Evolutionary conservation across 208 protist genomes (phyloP), one percentile per base, ranked within the genome.

Genomic region (Crithidia bombi): DNA sequence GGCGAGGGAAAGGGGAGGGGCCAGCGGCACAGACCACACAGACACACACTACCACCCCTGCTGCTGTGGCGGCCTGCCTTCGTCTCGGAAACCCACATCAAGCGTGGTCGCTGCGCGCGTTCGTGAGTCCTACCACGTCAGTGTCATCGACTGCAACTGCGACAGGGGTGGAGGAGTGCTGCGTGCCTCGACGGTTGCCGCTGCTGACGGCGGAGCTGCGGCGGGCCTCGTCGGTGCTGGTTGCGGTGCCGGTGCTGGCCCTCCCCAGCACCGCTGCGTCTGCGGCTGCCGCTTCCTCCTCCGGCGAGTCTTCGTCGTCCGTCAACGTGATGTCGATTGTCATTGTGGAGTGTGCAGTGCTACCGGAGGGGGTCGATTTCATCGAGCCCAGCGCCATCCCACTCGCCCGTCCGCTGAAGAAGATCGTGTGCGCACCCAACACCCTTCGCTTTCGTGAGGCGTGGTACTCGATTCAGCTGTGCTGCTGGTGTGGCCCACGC

Each of bases 391-490:
- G 15, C 5, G 44, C 39, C 19, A 41, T 70, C 19, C 71, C 71
- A 21, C 44, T 76, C 1, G 62, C 71, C 4, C 39, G 56, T 2
- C 62, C 71, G 32, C 49, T 76, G 17, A 39, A 44, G 3, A 69
- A 65, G 47, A 51, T 70, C 41, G 25, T 78, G 25, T 91, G 82
- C 36, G 51, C 74, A 12, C 85, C 85, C 17, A 72, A 68, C 54
- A 91, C 73, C 38, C 50, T 91, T 47, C 85, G 85, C 21, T 91
- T 91, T 50, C 73, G 82, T 38, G 75, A 88, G 25, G 73, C 72
- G 32, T 82, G 73, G 73, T 91, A 91, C 52, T 79, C 85, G 33
- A 57, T 91, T 33, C 73, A 61, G 2, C 63, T 61, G 36, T 86
- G 81, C 49, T 82, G 78, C 59, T 91, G 85, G 85, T 76, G 64